phyloP scores from a whole-genome alignment of 257 asterid genomes.

The Solanum tarijense region DNA sequence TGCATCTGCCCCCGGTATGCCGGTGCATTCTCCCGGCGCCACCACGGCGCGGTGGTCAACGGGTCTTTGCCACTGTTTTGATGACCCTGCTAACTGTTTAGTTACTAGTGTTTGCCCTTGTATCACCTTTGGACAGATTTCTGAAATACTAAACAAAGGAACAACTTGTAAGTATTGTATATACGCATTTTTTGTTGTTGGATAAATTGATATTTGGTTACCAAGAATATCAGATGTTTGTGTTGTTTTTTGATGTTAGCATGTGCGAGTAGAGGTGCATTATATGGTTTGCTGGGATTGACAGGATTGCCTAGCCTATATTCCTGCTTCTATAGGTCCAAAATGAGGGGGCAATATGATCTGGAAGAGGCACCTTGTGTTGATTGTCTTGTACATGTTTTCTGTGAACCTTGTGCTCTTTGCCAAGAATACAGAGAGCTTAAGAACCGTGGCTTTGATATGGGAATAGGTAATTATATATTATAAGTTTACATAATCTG shows the following conservation, averaged over 20 bases:
- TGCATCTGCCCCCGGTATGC: background rate
- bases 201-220: background rate
- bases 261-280: slow-evolving; percentile 8
- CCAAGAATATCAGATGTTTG: background rate
- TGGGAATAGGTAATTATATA: background rate
- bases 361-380: slow-evolving; percentile 13
- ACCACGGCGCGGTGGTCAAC: slow-evolving; percentile 4
- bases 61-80: slow-evolving; percentile 11
- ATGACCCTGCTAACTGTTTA: slow-evolving; percentile 13
- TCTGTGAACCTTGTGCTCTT: slow-evolving; percentile 14
- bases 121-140: slow-evolving; percentile 10
- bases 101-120: slow-evolving; percentile 12
- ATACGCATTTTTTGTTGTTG: too few relatives aligned
- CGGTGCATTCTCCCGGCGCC: background rate
- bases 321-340: slow-evolving; percentile 13
- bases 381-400: slow-evolving; percentile 13
- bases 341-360: slow-evolving; percentile 15
- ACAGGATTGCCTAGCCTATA: slow-evolving; percentile 12
- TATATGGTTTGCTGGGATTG: background rate
- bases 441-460: slow-evolving; percentile 16
- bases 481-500: background rate
- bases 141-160: slow-evolving; percentile 11
- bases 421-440: slow-evolving; percentile 24
- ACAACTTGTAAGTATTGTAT: background rate
- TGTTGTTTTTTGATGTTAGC: background rate